Base-by-base conservation (phyloP, 305 asterid genomes). In the Plantago coronopus region DNA sequence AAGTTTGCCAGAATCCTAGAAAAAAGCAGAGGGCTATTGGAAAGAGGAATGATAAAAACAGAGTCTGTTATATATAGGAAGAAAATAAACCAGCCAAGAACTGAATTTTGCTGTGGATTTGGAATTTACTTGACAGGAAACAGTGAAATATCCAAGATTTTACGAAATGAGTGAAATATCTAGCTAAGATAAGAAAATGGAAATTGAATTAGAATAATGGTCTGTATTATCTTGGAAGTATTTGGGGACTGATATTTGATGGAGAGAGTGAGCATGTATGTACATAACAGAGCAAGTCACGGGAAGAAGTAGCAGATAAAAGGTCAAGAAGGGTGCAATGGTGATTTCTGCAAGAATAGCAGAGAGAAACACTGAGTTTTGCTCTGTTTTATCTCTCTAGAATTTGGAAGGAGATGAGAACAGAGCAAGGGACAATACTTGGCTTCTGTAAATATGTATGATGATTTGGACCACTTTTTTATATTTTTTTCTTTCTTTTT, bases 231-330 rank as follows among this genome's bases (percentile, higher is more conserved):
- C 9, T 34, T 34, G 40, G 7, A 34, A 4, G 8, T 34, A 34
- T 34, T 11, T 34, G 40, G 13, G 1, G 40, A 43, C 16, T 49
- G 67, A 38, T 10, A 56, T 47, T 20, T 16, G 54, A 34, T 11
- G 38, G 66, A 27, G 63, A 18, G 59, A 50, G 67, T 7, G 40
- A 9, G 12, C 10, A 11, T 49, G 64, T 16, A 53, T 34, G 40
- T 34, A 59, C 13, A 27, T 53, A 34, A 68, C 57, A 47, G 61
- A 66, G 66, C 49, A 73, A 76, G 93, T 82, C 93, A 84, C 95
- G 93, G 76, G 91, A 54, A 20, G 71, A 21, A 49, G 53, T 25
- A 59, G 71, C 18, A 69, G 77, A 74, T 69, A 69, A 76, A 72
- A 62, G 80, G 78, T 66, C 68, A 65, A 34, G 74, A 63, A 34